Conservation (phyloP, 805 yeast species). For the Hanseniaspora occidentalis region DNA sequence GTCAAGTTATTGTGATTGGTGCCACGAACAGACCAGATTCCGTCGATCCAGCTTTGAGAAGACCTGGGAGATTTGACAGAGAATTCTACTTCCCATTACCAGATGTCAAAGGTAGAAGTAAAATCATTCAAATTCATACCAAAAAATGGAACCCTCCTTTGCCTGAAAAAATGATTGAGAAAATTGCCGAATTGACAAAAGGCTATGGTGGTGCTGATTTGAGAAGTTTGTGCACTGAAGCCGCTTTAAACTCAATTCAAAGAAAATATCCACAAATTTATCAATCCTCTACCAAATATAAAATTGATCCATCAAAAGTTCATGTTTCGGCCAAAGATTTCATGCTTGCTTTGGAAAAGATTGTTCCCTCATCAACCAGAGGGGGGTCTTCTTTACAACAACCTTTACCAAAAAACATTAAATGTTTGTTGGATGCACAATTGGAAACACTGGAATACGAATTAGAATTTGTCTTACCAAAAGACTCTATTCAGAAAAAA, state of each 20-base stretch:
- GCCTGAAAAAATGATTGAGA: slow-evolving; percentile 40
- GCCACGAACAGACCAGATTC: slow-evolving; percentile 98
- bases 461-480: slow-evolving; percentile 51
- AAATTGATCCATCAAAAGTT: slow-evolving; percentile 59
- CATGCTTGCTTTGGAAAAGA: slow-evolving; percentile 70
- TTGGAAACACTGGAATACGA: slow-evolving; percentile 33
- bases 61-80: slow-evolving; percentile 96
- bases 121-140: slow-evolving; percentile 77
- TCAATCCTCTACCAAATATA: slow-evolving; percentile 46
- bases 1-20: slow-evolving; percentile 95
- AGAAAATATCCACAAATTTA: slow-evolving; percentile 90
- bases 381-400: slow-evolving; percentile 51
- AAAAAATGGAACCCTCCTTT: slow-evolving; percentile 77
- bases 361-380: slow-evolving; percentile 86
- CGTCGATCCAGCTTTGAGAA: slow-evolving; percentile 91
- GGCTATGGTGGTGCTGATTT: slow-evolving; percentile 98
- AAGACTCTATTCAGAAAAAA: slow-evolving; percentile 15
- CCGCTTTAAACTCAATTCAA: slow-evolving; percentile 86
- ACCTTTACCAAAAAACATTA: slow-evolving; percentile 65
- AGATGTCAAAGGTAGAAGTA: slow-evolving; percentile 61
- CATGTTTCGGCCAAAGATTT: slow-evolving; percentile 74
- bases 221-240: slow-evolving; percentile 88
- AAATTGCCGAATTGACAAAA: slow-evolving; percentile 70
- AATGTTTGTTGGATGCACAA: slow-evolving; percentile 46
- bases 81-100: slow-evolving; percentile 96